Evolutionary conservation across 2,329 filamentous ascomycete species (phyloP), one percentile per base, ranked within the genome.

Genomic region (Cryphonectria parasitica): DNA sequence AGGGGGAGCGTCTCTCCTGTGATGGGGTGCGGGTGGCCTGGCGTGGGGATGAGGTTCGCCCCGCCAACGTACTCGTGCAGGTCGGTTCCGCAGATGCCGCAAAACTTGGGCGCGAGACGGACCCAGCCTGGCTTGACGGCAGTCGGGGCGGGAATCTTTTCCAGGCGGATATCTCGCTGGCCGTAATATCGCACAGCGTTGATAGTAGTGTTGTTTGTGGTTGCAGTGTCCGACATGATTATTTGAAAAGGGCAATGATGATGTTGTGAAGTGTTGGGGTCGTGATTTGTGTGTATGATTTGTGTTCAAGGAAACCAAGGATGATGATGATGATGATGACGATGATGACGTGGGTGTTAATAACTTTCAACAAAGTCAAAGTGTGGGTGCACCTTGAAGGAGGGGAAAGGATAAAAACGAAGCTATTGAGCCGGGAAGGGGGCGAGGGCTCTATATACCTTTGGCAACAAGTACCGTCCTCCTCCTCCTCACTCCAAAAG

Each of bases 1-100:
- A 90, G 82, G 10, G 89, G 89, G 45, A 88, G 82, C 4, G 79
- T 82, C 65, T 86, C 85, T 58, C 84, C 81, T 0, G 88, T 90
- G 15, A 90, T 77, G 1, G 84, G 84, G 74, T 91, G 89, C 0
- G 87, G 86, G 34, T 71, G 73, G 36, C 73, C 74, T 13, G 77
- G 77, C 39, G 77, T 74, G 36, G 77, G 78, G 64, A 78, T 75
- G 49, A 79, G 74, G 68, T 75, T 76, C 0, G 76, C 75, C n/a
- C 77, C 77, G 56, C 75, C 73, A 22, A 77, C 71, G 71, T 78
- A 80, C 62, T 79, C 78, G 70, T 79, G 77, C 1, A 80, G 74
- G 67, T 80, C 79, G 8, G 78, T 77, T 17, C 79, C 79, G 71
- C 79, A 81, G 45, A 81, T 80, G 8, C 79, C 79, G 60, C 77